Conservation (phyloP, 2,329 filamentous ascomycete genomes). For the Penicillium sp. region DNA sequence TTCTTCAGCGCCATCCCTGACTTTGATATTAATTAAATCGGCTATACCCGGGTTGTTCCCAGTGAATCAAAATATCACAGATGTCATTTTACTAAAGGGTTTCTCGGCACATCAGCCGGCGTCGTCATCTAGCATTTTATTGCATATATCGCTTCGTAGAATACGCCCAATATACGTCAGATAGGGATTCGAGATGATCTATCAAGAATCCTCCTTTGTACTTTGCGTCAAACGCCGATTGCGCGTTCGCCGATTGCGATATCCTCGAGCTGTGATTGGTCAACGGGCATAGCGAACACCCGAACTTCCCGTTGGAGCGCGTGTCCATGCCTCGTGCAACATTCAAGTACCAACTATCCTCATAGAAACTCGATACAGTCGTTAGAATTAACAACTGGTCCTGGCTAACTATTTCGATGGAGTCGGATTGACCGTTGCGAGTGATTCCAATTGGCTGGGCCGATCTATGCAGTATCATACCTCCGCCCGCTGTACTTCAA, state of each 20-base stretch:
- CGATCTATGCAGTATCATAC: background rate
- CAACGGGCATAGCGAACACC: background rate
- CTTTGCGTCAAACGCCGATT: conserved; percentile 5
- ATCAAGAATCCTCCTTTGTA: background rate
- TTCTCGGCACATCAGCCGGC: background rate
- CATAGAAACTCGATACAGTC: background rate
- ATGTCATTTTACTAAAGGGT: background rate
- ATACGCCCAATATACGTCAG: background rate
- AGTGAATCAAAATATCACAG: background rate
- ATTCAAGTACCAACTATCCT: background rate
- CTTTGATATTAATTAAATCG: conserved; percentile 25
- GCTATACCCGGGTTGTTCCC: background rate
- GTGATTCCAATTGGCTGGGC: background rate
- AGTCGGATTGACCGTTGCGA: background rate
- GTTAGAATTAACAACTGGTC: background rate
- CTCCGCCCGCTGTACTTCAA: background rate
- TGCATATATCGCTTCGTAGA: background rate
- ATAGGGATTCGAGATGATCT: background rate
- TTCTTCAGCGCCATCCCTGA: conserved; percentile 32
- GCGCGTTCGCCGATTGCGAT: background rate
- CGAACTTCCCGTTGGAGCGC: background rate
- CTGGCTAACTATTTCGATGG: background rate
- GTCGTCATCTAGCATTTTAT: background rate
- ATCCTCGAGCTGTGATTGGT: background rate
- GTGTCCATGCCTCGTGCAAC: background rate